phyloP scores from a whole-genome alignment of 176 grass and related monocot species.

The Luzula sylvatica region DNA sequence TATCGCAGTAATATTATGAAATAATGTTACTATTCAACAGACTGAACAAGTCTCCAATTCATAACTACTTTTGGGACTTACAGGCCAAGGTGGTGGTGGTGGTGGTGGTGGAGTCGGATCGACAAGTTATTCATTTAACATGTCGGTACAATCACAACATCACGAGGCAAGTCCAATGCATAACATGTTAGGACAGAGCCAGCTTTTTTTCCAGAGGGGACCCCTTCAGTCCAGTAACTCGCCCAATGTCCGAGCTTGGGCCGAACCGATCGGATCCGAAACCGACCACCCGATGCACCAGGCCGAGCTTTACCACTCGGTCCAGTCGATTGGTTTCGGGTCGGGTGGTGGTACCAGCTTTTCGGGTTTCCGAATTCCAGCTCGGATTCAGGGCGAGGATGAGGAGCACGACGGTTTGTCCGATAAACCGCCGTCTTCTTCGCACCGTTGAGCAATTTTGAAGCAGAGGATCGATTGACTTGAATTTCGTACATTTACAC shows the following conservation, averaged over 20 bases:
- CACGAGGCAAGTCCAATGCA: conserved; percentile 46
- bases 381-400: conserved; percentile 89
- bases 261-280: conserved; percentile 38
- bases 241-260: conserved; percentile 77
- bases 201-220: conserved; percentile 87
- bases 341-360: conserved; percentile 36
- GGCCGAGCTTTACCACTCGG: conserved; percentile 29
- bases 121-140: conserved; percentile 50
- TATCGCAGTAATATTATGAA: not conserved
- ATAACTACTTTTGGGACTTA: too few species aligned
- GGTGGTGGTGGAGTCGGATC: conserved; percentile 25
- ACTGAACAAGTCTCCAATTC: too few species aligned
- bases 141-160: conserved; percentile 47
- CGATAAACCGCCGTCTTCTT: conserved; percentile 78
- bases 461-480: conserved; percentile 29
- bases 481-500: conserved; percentile 14
- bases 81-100: conserved; percentile 22
- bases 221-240: conserved; percentile 99
- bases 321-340: conserved; percentile 50
- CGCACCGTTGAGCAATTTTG: conserved; percentile 55
- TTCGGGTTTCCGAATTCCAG: conserved; percentile 70
- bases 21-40: too few species aligned
- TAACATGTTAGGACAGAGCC: conserved; percentile 45
- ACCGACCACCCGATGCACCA: conserved; percentile 51
- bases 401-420: conserved; percentile 53